These are phyloP conservation scores for Boletus smithii DNA, from an alignment of 1,284 basidiomycete genomes.

Conservation along the genomic window DNA sequence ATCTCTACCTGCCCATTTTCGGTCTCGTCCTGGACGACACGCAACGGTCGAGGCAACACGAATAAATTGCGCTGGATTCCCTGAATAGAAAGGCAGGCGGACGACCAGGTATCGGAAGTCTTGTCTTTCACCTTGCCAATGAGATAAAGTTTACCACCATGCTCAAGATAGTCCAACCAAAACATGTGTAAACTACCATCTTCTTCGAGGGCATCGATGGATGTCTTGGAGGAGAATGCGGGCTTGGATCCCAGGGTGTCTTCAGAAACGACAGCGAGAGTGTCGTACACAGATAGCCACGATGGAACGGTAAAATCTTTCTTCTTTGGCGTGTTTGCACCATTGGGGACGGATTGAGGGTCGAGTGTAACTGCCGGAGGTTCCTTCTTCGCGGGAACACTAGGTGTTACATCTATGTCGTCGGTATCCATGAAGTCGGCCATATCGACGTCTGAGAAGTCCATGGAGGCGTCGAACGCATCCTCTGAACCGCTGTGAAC, in stretches of 20 bases:
- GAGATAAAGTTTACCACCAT: slow-evolving; percentile 76
- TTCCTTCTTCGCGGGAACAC: slow-evolving; percentile 33
- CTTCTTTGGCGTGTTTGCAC: slow-evolving; percentile 40
- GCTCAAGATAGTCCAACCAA: slow-evolving; percentile 91
- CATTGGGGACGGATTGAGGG: slow-evolving; percentile 21
- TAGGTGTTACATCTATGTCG: slow-evolving; percentile 41
- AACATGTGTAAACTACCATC: slow-evolving; percentile 88
- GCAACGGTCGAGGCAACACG: slow-evolving; percentile 76
- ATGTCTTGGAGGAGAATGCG: slow-evolving; percentile 42
- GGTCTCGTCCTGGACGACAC: slow-evolving; percentile 52
- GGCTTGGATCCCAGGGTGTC: slow-evolving; percentile 50
- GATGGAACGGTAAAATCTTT: slow-evolving; percentile 51
- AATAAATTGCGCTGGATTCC: slow-evolving; percentile 92
- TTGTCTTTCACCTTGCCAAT: slow-evolving; percentile 87
- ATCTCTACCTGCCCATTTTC: slow-evolving; percentile 46
- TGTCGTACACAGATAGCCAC: slow-evolving; percentile 78
- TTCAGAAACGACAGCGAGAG: slow-evolving; percentile 54
- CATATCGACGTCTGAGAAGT: slow-evolving; percentile 45
- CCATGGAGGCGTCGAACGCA: slow-evolving; percentile 51
- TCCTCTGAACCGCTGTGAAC: slow-evolving; percentile 53
- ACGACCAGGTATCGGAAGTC: slow-evolving; percentile 64
- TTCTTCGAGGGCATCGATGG: slow-evolving; percentile 60
- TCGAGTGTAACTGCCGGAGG: slow-evolving; percentile 28
- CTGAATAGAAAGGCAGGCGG: slow-evolving; percentile 84
- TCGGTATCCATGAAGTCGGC: slow-evolving; percentile 44